Base-by-base conservation (phyloP, 1,284 basidiomycete species). In the Leccinum griseonigrum region DNA sequence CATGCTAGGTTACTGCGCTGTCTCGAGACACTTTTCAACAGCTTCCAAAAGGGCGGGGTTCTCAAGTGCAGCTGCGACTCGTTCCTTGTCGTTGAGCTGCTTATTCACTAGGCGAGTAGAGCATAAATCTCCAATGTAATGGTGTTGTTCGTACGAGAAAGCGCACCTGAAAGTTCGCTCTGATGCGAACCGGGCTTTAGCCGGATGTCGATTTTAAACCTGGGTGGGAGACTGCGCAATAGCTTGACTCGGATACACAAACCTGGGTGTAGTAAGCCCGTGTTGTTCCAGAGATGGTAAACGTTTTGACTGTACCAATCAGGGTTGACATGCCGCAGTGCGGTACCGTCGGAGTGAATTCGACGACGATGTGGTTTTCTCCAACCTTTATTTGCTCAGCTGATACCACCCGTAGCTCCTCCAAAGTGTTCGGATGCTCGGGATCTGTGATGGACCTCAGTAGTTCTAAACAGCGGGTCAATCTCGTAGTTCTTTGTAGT, bases 271-370 rank as follows among this genome's bases (percentile, higher is more conserved):
- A 3, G 22, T 63, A 36, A 69, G 54, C n/a, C 26, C 10, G n/a
- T 26, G 40, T 14, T 13, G 13, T 11, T 22, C 36, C 32, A 26
- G 32, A 51, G 14, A 56, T 2, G 1, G 11, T 16, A 18, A 57
- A 57, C 22, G 32, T 6, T 6, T 28, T 11, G 14, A 53, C 16
- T 9, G 60, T 66, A 93, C 95, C 97, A 61, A 99, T 99, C 54
- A 99, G 81, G 2, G 96, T 98, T 3, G 95, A 97, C 94, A 97
- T 96, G 55, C 94, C 94, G 71, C 97, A 99, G 73, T 99, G 97
- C 4, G 97, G 97, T 31, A 98, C 96, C 0, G 97, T 99, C 2
- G 97, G 97, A 6, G 97, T 98, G 69, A 97, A 95, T 71, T 95
- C 93, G 62, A 98, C 88, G 32, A 87, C 80, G 36, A 99, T 83